Evolutionary conservation across 371 early-diverging fungal genomes (phyloP).

Genomic region (Chytridium lagenaria): DNA sequence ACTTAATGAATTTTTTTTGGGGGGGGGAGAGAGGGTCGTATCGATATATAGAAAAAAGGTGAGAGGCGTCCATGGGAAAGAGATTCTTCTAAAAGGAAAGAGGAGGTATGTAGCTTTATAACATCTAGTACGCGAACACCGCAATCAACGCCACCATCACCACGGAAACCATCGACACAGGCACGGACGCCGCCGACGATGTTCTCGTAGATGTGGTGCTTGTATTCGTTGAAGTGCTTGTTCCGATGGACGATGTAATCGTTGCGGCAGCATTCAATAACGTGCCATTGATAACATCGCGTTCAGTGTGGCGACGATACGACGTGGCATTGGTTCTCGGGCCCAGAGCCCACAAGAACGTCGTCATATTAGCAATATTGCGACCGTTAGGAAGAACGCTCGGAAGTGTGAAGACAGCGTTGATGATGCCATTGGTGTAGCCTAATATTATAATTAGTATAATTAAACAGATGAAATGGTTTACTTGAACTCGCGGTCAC

Average conservation of each 20-base stretch:
- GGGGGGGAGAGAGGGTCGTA: no score
- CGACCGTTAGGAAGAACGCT: neutral
- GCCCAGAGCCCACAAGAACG: constrained; percentile 23
- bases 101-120: no score
- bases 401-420: neutral
- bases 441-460: neutral
- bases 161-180: neutral
- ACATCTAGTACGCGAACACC: neutral
- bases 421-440: constrained; percentile 23
- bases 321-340: neutral
- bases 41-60: no score
- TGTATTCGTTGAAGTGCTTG: neutral
- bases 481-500: no score
- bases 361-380: neutral
- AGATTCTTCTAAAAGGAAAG: no score
- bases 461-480: no score
- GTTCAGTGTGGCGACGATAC: neutral
- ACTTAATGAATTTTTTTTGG: no score
- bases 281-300: neutral
- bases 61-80: no score
- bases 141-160: neutral
- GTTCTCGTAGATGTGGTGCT: no score
- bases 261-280: neutral
- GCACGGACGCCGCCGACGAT: neutral
- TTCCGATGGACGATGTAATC: neutral